Base-by-base conservation (phyloP, 495 filamentous ascomycete species). In the Xylaria intraflava region DNA sequence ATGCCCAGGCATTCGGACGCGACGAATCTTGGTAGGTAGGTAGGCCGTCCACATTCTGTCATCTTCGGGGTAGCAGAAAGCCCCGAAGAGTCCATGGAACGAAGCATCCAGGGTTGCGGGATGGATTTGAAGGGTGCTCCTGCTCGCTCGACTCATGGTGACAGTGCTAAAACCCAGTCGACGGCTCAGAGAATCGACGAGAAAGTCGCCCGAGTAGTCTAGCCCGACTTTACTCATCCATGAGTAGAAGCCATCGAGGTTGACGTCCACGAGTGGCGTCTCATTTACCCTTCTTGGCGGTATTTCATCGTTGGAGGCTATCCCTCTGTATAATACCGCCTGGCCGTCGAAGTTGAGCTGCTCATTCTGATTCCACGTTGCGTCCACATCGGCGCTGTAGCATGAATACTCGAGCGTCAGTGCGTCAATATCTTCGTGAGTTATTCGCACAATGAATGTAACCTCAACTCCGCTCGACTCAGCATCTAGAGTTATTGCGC, bases 61-160 rank as follows among this genome's bases (percentile, higher is more conserved):
- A 20, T 62, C 59, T 1, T 48, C 52, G 2, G 59, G 55, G 4
- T 10, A 51, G 0, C 38, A 55, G 14, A 48, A 56, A 1, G 59
- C 59, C 4, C 48, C 47, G 27, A 50, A 56, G 0, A 58, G 44
- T 24, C 53, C 31, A 29, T 66, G 64, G 33, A 66, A 36, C 5
- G 53, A 56, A 6, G 26, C 26, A 41, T 69, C 66, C 5, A 69
- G 51, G 1, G 49, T 48, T 0, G 44, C 56, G 2, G 64, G 66
- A 41, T 69, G 66, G 2, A 69, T 22, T 12, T 17, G 6, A 14
- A 19, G 22, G 16, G 6, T 1, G 22, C 22, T 19, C 7, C 16
- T 19, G 16, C 6, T 8, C 17, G n/a, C 10, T 6, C 3, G 24
- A 2, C 2, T 17, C 16, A 14, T 22, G 6, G 8, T 31, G 10